A percentile compares a stretch with the other conserved stretches of the same genome.
These are phyloP conservation scores for Phialophora chinensis DNA, from an alignment of 2,329 filamentous ascomycete species.

Conservation along the genomic window DNA sequence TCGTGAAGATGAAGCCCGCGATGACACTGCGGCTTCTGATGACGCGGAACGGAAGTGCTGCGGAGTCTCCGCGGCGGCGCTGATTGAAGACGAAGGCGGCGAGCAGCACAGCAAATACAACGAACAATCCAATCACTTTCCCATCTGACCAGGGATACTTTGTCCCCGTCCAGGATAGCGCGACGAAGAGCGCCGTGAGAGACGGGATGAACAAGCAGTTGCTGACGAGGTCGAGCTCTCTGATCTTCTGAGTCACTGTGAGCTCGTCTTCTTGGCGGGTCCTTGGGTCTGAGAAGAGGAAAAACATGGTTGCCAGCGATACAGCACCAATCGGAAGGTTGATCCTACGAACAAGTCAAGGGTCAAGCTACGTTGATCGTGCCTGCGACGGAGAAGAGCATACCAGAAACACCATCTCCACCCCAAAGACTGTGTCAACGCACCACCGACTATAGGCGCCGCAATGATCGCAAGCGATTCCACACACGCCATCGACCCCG, in stretches of 20 bases:
- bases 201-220: conserved; percentile 53
- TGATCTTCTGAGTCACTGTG: conserved; percentile 45
- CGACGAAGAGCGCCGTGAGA: conserved; percentile 50
- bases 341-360: conserved; percentile 39
- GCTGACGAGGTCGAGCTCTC: conserved; percentile 51
- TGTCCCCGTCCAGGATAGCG: neutral
- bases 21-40: conserved; percentile 52
- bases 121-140: conserved; percentile 41
- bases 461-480: conserved; percentile 41
- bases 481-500: conserved; percentile 44
- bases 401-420: conserved; percentile 41
- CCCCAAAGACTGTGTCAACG: conserved; percentile 42
- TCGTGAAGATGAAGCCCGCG: conserved; percentile 41
- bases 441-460: conserved; percentile 46
- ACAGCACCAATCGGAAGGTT: conserved; percentile 47
- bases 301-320: conserved; percentile 41
- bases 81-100: conserved; percentile 55
- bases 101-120: conserved; percentile 49
- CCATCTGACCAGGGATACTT: conserved; percentile 3
- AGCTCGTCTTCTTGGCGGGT: neutral
- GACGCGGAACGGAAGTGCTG: conserved; percentile 56
- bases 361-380: neutral
- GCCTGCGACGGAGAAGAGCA: neutral
- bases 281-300: conserved; percentile 1
- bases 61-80: conserved; percentile 53